Conservation (phyloP, 1,284 basidiomycete genomes). For the Boletus mariae region DNA sequence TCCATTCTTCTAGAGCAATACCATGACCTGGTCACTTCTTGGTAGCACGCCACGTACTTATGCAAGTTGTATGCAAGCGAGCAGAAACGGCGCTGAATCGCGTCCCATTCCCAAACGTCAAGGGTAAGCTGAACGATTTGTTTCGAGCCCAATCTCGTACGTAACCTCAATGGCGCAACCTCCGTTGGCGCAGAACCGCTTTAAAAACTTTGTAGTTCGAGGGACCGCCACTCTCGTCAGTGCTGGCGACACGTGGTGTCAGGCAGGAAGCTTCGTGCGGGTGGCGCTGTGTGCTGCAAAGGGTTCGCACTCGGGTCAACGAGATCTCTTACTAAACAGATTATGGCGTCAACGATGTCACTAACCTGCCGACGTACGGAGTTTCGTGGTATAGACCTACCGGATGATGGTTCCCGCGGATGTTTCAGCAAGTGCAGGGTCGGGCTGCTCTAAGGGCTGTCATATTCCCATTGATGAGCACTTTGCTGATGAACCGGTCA, state of each 20-base stretch:
- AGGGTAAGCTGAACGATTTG: constrained; percentile 3
- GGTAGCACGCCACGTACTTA: no score
- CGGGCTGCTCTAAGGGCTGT: background rate
- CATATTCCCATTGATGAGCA: background rate
- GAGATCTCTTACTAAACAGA: constrained; percentile 3
- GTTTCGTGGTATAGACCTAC: background rate
- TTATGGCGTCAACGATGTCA: constrained; percentile 4
- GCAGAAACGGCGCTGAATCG: constrained; percentile 1
- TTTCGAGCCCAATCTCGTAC: constrained; percentile 10
- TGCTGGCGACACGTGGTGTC: constrained; percentile 24
- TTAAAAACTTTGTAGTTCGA: constrained; percentile 13
- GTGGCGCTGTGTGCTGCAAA: constrained; percentile 18
- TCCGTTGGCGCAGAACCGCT: constrained; percentile 15
- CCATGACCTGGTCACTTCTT: no score
- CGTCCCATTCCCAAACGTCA: background rate
- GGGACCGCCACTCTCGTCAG: constrained; percentile 14
- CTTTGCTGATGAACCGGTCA: background rate
- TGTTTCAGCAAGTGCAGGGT: background rate
- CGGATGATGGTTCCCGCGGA: background rate
- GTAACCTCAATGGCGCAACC: constrained; percentile 21
- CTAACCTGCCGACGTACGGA: constrained; percentile 2
- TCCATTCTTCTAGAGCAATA: background rate
- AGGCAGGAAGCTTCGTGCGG: constrained; percentile 14
- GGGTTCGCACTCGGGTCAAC: background rate
- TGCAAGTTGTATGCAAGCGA: background rate